These are phyloP conservation scores for Darksidea phi DNA, from an alignment of 495 filamentous ascomycete species.

Conservation along the genomic window DNA sequence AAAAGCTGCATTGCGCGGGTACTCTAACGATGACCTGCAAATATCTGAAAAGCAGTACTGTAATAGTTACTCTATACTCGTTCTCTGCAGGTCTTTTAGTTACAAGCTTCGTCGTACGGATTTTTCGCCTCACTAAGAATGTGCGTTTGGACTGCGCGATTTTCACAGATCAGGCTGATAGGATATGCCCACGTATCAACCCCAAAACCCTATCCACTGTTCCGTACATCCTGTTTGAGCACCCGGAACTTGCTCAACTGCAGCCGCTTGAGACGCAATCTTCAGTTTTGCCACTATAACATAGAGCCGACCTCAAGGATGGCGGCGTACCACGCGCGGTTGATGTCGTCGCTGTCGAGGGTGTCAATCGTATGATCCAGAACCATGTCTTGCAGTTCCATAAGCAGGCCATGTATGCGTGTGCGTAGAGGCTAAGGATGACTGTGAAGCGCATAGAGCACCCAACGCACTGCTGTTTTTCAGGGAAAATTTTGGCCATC, in stretches of 20 bases:
- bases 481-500: background rate
- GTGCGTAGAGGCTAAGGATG: background rate
- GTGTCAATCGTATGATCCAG: background rate
- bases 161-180: background rate
- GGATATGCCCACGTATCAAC: background rate
- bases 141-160: no score
- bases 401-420: background rate
- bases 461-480: background rate
- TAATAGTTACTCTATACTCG: no score
- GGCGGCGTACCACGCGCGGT: constrained; percentile 2
- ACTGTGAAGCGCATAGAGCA: constrained; percentile 6
- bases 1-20: no score
- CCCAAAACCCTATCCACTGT: background rate
- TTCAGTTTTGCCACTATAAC: background rate
- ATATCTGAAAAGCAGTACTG: no score
- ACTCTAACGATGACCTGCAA: no score
- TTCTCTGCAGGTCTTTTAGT: no score
- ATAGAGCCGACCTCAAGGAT: constrained; percentile 1
- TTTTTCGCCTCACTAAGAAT: no score
- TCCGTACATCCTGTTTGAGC: background rate
- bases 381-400: constrained; percentile 7
- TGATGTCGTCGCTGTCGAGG: background rate
- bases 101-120: no score
- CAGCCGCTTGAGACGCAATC: background rate
- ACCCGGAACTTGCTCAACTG: background rate